These are phyloP conservation scores for Eucalyptus marginata DNA, from an alignment of 345 rosid species.

Conservation along the genomic window DNA sequence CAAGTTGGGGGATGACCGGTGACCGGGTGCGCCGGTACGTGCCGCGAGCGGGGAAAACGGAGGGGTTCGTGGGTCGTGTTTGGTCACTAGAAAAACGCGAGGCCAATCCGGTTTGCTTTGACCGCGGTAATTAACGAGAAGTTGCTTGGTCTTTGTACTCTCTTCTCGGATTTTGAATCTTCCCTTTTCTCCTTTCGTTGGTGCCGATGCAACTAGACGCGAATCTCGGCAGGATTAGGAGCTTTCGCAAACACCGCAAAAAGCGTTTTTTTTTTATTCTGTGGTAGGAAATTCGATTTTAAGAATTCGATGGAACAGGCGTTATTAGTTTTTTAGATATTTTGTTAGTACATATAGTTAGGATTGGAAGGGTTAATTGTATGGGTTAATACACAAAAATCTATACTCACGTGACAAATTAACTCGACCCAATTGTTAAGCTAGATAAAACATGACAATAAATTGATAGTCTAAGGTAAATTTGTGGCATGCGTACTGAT, in stretches of 20 bases:
- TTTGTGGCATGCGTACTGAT: fast-evolving
- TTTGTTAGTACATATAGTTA: fast-evolving
- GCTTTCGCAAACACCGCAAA: neutral
- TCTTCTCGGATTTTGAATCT: neutral
- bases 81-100: neutral
- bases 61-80: neutral
- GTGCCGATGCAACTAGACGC: neutral
- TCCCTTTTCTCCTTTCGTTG: neutral
- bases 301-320: neutral
- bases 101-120: neutral
- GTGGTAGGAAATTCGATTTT: neutral
- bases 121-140: neutral
- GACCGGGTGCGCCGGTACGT: neutral
- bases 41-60: neutral
- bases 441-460: fast-evolving
- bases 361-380: neutral
- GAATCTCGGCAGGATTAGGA: neutral
- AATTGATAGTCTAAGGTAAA: no score
- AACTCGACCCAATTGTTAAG: fast-evolving
- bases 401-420: no score
- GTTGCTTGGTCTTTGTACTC: neutral
- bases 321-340: neutral
- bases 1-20: neutral
- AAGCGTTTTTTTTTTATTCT: fast-evolving
- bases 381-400: no score